phyloP scores from a whole-genome alignment of 345 rosid genomes.

The Salix arbutifolia region DNA sequence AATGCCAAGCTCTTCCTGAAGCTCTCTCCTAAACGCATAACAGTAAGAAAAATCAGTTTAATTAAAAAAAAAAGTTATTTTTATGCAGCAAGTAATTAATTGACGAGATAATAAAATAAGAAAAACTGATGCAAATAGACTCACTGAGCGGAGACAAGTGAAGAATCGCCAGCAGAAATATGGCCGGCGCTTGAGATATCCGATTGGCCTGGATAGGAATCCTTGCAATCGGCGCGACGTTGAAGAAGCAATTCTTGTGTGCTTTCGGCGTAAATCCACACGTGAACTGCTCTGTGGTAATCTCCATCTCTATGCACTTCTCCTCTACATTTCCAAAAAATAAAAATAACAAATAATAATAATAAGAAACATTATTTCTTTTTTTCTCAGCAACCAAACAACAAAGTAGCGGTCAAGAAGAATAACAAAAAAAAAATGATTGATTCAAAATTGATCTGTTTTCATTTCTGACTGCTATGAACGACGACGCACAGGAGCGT shows the following conservation, averaged over 20 bases:
- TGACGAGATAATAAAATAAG: neutral
- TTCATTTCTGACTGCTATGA: too few relatives aligned
- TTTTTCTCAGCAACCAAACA: neutral
- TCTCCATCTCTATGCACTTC: slow-evolving; percentile 84
- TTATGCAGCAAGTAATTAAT: too few relatives aligned
- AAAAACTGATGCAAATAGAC: neutral
- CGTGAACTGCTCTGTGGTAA: slow-evolving; percentile 86
- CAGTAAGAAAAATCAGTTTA: slow-evolving; percentile 1
- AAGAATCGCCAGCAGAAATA: slow-evolving; percentile 79
- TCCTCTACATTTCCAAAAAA: slow-evolving; percentile 35
- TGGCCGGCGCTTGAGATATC: slow-evolving; percentile 96
- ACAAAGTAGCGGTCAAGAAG: too few relatives aligned
- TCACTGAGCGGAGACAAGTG: slow-evolving; percentile 72
- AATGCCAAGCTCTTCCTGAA: slow-evolving; percentile 83
- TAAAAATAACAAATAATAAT: neutral
- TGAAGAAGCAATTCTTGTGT: slow-evolving; percentile 78
- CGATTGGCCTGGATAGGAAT: slow-evolving; percentile 90
- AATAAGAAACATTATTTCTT: neutral
- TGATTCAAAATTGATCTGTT: too few relatives aligned
- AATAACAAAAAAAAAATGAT: too few relatives aligned
- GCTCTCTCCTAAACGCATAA: slow-evolving; percentile 62
- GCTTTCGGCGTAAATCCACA: slow-evolving; percentile 78
- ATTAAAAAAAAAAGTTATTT: neutral
- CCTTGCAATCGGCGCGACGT: slow-evolving; percentile 72
- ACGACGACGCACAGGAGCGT: too few relatives aligned